Conservation (phyloP, 2,329 filamentous ascomycete genomes). For the Grosmannia clavigera region DNA sequence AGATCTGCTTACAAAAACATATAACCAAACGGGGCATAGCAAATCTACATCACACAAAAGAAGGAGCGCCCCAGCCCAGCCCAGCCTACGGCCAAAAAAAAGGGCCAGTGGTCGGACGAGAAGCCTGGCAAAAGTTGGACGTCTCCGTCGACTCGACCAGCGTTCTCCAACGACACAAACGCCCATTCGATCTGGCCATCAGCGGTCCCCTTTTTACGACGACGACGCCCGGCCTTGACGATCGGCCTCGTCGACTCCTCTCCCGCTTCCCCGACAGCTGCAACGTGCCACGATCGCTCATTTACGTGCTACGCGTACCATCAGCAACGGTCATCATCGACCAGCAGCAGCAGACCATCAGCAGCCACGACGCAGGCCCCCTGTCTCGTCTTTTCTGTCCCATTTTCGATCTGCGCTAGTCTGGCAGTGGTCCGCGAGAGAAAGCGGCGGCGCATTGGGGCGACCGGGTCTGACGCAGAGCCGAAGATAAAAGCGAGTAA, state of each 20-base stretch:
- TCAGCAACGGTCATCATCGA: too few species aligned
- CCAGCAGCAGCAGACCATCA: too few species aligned
- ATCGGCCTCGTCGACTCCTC: too few species aligned
- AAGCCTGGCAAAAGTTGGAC: neutral
- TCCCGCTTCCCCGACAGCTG: neutral
- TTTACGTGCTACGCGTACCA: neutral
- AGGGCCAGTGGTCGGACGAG: neutral
- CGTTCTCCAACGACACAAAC: too few species aligned
- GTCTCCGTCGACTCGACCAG: too few species aligned
- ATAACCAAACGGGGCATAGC: neutral
- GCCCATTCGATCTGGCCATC: too few species aligned
- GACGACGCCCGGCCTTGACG: too few species aligned
- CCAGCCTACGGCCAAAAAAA: neutral
- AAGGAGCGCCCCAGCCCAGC: neutral
- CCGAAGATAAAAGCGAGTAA: neutral
- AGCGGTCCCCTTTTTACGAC: too few species aligned
- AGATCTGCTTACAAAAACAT: neutral
- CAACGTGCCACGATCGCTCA: neutral
- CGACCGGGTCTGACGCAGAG: too few species aligned
- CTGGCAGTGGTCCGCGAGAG: neutral
- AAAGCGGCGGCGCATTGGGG: too few species aligned
- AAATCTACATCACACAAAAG: neutral
- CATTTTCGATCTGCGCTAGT: neutral
- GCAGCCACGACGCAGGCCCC: too few species aligned
- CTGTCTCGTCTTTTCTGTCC: neutral